Base-by-base conservation (phyloP, 2,329 filamentous ascomycete genomes). In the Apiospora hydei region DNA sequence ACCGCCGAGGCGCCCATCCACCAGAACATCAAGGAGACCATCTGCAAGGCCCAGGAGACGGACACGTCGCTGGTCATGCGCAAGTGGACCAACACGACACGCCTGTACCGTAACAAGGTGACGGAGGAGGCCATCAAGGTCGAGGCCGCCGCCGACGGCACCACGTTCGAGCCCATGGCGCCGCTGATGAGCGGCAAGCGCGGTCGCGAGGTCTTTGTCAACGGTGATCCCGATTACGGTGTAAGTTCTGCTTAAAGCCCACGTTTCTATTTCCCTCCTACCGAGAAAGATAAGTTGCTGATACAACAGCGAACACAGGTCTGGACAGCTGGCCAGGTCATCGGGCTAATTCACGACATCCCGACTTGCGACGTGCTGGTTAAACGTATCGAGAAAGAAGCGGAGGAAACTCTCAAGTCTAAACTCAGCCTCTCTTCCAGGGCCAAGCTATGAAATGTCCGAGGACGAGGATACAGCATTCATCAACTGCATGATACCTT, bases 301-400 rank as follows among this genome's bases (percentile, higher is more conserved):
- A 75, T 53, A 70, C 57, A 41, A 24, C 57, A 49, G 46, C 67
- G 70, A 6, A 71, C 77, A 95, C 77, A 96, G 93, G 93, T 98
- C 51, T 99, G 96, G 96, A 98, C 96, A 26, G 95, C 96, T 11
- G 96, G 96, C 14, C 96, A 98, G 82, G 96, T 98, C 76, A 98
- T 99, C 76, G 94, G 94, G 7, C 82, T 96, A 71, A 96, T 96
- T 74, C 90, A 96, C 77, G 94, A 96, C 77, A 93, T 95, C 71
- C 93, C 93, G 11, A 94, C 92, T 0, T 96, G 94, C 79, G 88
- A 88, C 67, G 90, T 84, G 0, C 84, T 96, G 38, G 84, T 95
- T 13, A 85, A 85, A 76, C 88, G 94, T 72, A 95, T 96, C 77
- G 93, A 95, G 85, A 91, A 86, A 80, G 94, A 96, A 81, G 93